Conservation (phyloP, 1,284 basidiomycete species). For the Anthracocystis panici-leucophaei region DNA sequence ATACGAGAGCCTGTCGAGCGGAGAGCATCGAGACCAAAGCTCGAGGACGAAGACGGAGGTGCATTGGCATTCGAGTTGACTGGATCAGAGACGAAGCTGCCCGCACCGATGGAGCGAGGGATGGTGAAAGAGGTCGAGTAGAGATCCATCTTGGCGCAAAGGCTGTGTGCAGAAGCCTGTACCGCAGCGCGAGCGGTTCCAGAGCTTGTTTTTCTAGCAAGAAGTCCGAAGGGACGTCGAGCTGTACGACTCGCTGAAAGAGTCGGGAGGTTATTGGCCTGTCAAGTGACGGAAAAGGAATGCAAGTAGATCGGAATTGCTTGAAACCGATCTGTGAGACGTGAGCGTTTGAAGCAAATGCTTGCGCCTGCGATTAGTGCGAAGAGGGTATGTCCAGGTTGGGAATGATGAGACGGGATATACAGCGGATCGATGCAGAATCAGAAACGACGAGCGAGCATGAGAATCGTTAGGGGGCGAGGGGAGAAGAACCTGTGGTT, state of each 20-base stretch:
- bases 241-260: slow-evolving; percentile 7
- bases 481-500: not conserved
- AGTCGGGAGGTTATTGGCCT: not conserved
- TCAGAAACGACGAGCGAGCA: slow-evolving; percentile 8
- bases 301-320: slow-evolving; percentile 3
- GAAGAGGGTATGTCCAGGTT: slow-evolving; percentile 17
- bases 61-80: slow-evolving; percentile 19
- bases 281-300: not conserved
- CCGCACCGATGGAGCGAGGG: slow-evolving; percentile 48
- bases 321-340: slow-evolving; percentile 3
- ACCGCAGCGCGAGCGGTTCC: slow-evolving; percentile 14
- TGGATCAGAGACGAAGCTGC: slow-evolving; percentile 42
- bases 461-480: slow-evolving; percentile 1
- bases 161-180: slow-evolving; percentile 16
- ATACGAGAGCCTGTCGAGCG: slow-evolving; percentile 11
- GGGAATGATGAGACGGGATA: slow-evolving; percentile 4
- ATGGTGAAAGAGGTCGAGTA: slow-evolving; percentile 63
- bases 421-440: slow-evolving; percentile 15
- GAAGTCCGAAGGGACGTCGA: slow-evolving; percentile 19
- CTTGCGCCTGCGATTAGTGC: not conserved
- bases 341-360: not conserved
- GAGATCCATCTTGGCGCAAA: slow-evolving; percentile 50
- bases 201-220: slow-evolving; percentile 25
- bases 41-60: slow-evolving; percentile 19
- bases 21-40: slow-evolving; percentile 18